Conservation (phyloP, 805 yeast genomes). For the Candida ortonii region DNA sequence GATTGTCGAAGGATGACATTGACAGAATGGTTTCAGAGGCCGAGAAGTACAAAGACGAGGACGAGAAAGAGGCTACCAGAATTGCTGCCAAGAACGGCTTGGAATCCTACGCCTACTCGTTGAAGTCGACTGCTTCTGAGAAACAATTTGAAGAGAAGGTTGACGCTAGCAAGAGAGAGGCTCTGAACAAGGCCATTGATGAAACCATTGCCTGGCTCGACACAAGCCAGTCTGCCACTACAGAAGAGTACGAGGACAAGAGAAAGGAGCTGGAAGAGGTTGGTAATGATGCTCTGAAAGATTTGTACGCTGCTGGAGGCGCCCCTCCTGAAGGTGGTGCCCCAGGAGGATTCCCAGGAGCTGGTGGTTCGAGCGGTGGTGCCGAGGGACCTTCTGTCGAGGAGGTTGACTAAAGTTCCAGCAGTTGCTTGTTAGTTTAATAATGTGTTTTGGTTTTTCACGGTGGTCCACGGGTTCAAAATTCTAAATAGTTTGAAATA, state of each 20-base stretch:
- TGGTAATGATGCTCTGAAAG: conserved; percentile 96
- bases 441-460: background rate
- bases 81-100: conserved; percentile 91
- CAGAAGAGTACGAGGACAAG: conserved; percentile 87
- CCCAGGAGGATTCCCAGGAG: conserved; percentile 39
- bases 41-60: conserved; percentile 95
- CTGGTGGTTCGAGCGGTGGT: conserved; percentile 55
- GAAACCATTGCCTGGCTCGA: conserved; percentile 92
- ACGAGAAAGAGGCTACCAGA: conserved; percentile 91
- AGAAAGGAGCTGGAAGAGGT: conserved; percentile 94
- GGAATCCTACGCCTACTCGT: conserved; percentile 92
- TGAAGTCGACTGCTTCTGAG: conserved; percentile 79
- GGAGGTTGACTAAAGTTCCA: conserved; percentile 62
- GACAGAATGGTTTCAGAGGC: conserved; percentile 98
- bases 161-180: conserved; percentile 44
- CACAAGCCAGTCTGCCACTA: conserved; percentile 85
- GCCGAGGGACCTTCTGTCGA: conserved; percentile 68
- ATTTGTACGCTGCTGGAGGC: conserved; percentile 94
- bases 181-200: conserved; percentile 74
- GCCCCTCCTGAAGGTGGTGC: conserved; percentile 69
- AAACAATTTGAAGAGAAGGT: conserved; percentile 78
- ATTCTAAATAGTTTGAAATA: too few relatives aligned
- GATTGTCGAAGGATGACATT: conserved; percentile 95
- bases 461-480: background rate
- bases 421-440: conserved; percentile 3